A percentile compares a stretch with the other conserved stretches of the same genome.
Conservation (phyloP, 2,329 filamentous ascomycete species). For the Scytalidium lignicola region DNA sequence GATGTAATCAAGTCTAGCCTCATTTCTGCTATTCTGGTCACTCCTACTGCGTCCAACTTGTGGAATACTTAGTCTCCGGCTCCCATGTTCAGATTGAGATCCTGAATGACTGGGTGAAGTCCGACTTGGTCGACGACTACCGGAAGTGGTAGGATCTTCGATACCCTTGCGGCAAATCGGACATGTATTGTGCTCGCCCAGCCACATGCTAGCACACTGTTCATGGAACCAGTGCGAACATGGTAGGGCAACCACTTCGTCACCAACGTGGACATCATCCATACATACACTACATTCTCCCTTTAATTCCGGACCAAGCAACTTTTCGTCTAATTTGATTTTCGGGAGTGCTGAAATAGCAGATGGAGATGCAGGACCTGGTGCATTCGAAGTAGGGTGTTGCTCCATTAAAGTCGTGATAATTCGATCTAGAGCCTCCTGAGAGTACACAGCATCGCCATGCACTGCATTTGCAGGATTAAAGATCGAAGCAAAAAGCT, state of each 20-base stretch:
- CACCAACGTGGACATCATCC: constrained; percentile 69
- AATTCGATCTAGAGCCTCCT: constrained; percentile 85
- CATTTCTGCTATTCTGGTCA: constrained; percentile 14
- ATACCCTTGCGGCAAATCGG: constrained; percentile 64
- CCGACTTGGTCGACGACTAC: background rate
- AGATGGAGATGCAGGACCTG: constrained; percentile 71
- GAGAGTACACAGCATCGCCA: constrained; percentile 83
- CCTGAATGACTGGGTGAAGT: constrained; percentile 1
- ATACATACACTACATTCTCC: constrained; percentile 95
- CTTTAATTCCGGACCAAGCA: constrained; percentile 60
- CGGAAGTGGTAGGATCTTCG: constrained; percentile 10
- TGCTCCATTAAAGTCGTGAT: constrained; percentile 86
- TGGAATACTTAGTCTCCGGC: constrained; percentile 12
- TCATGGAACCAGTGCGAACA: constrained; percentile 95
- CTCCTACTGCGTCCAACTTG: constrained; percentile 11
- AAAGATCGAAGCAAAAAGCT: constrained; percentile 48
- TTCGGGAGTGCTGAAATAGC: constrained; percentile 71
- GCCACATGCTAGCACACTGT: constrained; percentile 75
- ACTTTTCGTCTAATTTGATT: constrained; percentile 62
- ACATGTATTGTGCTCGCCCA: constrained; percentile 88
- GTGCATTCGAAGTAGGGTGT: constrained; percentile 68
- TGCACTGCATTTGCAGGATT: constrained; percentile 47
- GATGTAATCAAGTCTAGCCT: constrained; percentile 24
- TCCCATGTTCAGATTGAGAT: background rate
- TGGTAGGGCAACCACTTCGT: constrained; percentile 71